phyloP scores from a whole-genome alignment of 202 grass and related monocot species.

The Schoenoplectus tabernaemontani region DNA sequence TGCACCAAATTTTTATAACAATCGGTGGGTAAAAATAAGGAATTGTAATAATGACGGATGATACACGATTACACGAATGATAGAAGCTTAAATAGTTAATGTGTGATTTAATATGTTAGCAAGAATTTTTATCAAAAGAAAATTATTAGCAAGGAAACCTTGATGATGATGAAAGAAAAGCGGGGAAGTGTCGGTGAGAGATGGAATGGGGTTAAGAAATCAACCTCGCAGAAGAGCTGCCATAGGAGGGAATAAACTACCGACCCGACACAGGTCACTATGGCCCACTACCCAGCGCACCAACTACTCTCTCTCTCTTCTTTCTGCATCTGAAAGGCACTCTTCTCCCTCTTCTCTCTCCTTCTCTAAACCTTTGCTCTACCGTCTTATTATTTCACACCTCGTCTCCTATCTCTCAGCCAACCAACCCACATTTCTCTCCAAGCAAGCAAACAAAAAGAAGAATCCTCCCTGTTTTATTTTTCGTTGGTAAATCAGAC shows the following conservation, averaged over 20 bases:
- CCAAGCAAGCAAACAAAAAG: constrained; percentile 1
- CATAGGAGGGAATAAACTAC: background rate
- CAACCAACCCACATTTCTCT: constrained; percentile 15
- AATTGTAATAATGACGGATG: background rate
- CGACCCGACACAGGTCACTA: constrained; percentile 1
- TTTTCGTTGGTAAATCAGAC: background rate
- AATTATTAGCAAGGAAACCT: background rate
- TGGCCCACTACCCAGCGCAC: background rate
- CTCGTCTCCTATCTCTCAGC: background rate
- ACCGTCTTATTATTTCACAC: background rate
- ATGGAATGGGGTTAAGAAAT: constrained; percentile 18
- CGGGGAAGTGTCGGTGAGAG: constrained; percentile 13
- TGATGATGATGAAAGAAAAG: background rate
- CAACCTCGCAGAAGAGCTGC: constrained; percentile 3
- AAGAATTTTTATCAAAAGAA: no score
- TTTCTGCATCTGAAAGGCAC: constrained; percentile 25
- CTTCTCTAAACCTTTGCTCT: background rate
- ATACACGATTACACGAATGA: background rate
- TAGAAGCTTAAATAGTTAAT: background rate
- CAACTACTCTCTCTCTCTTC: constrained; percentile 8
- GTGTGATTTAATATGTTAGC: background rate
- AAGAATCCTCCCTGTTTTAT: background rate
- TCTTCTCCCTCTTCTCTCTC: background rate
- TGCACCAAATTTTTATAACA: background rate
- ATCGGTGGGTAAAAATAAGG: background rate